Conservation (phyloP, 306 rosid genomes). For the Neltuma alba region DNA sequence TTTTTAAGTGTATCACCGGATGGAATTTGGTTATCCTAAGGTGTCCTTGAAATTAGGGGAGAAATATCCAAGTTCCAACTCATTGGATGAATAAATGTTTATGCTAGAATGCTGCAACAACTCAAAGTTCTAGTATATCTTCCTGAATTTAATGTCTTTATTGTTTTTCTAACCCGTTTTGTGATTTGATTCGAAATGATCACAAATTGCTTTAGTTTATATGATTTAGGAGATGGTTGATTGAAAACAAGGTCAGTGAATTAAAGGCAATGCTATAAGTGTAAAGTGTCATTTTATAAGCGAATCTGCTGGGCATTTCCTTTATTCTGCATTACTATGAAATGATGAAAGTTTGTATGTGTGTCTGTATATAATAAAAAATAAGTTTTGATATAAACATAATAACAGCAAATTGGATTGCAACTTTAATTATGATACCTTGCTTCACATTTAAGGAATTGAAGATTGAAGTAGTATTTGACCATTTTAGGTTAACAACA, state of each 20-base stretch:
- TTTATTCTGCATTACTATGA: not conserved
- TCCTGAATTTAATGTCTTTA: not conserved
- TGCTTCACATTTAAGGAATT: not conserved
- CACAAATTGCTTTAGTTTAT: no score
- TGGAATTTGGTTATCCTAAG: not conserved
- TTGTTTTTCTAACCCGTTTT: not conserved
- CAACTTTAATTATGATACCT: not conserved
- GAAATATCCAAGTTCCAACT: not conserved
- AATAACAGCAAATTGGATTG: not conserved
- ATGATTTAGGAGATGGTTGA: not conserved
- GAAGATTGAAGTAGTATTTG: not conserved
- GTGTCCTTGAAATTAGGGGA: not conserved
- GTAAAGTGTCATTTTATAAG: not conserved
- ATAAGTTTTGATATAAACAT: not conserved
- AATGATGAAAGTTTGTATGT: not conserved
- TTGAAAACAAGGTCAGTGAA: not conserved
- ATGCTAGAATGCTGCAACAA: conserved; percentile 10
- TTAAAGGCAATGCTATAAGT: not conserved
- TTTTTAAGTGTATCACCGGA: not conserved
- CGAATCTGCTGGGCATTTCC: not conserved
- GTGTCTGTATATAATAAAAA: not conserved
- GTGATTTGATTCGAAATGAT: not conserved
- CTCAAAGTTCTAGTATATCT: not conserved
- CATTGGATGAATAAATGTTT: not conserved
- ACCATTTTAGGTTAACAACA: not conserved